Base-by-base conservation (phyloP, 2,329 filamentous ascomycete species). In the Fusarium temperatum region DNA sequence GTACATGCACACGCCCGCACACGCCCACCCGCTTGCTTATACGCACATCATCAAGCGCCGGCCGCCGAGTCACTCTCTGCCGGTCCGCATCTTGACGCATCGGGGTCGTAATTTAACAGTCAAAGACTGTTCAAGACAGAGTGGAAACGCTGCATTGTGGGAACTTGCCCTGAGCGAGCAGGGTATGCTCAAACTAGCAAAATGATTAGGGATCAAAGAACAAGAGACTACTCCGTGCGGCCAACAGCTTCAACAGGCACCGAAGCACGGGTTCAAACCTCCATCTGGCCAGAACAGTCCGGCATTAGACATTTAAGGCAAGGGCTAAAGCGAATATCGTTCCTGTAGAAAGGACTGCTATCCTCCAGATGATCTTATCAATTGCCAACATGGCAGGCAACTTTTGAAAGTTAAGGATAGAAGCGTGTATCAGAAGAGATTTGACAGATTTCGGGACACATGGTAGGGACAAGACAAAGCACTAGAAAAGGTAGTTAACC, bases 341-440 rank as follows among this genome's bases (percentile, higher is more conserved):
- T 63, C 70, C 73, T 75, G 77, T 73, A 84, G 84, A 84, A 85
- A 85, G 80, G 82, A 79, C 77, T 69, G 80, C 72, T 78, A 79
- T 77, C 78, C 82, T 81, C 83, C 57, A 82, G 78, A 78, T 82
- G 83, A 84, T 84, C 83, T 83, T 76, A 83, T 83, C 84, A 84
- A 74, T 47, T 48, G 26, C 58, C 44, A 60, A 48, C 47, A 72
- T 56, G 51, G 63, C 42, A 64, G 51, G 67, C 42, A 64, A 63
- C 70, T 57, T 64, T 74, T 48, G 55, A 64, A 74, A 51, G 48
- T 66, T 60, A 61, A 60, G 65, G 58, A 70, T 60, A 67, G 59
- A 78, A 75, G 82, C 81, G 82, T 83, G 83, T 84, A 83, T 84
- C 83, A 84, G 82, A 74, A 81, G 80, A 83, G 81, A 83, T 76